Evolutionary conservation across 139 green algal genomes (phyloP), one percentile per base, ranked within the genome.

Genomic region (Micromonas pusilla): DNA sequence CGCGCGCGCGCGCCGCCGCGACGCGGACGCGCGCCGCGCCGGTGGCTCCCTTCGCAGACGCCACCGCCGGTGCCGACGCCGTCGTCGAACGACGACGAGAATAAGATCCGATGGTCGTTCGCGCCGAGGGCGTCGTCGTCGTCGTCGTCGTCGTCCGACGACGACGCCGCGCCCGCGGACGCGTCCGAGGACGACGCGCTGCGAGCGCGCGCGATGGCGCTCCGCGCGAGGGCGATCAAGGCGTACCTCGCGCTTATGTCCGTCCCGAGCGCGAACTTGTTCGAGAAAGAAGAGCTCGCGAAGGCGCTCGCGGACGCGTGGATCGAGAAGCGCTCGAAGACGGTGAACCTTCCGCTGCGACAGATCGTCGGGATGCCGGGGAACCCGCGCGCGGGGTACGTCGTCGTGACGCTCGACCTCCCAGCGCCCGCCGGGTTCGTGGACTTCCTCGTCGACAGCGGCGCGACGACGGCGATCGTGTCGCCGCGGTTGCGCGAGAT

Each of bases 391-490:
- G 68, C 68, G 3, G 68, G 68, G 9, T 75, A 75, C 38, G 37
- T 26, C 2, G 26, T 75, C 34, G 36, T 62, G 1, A 63, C 68
- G 19, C 68, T 75, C 37, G 38, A 75, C 9, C 19, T 75, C 2
- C 21, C 21, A 19, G 38, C 9, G 1, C 33, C 52, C 1, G 37
- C 31, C 36, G 68, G 38, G 37, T 63, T 75, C 23, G 52, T 38
- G 3, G 68, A 75, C 2, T 75, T 75, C 30, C 2, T 75, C 36
- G 62, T 75, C 68, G 68, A 75, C 37, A 75, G 26, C 37, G 68
- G 68, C 2, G 68, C 68, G 21, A 75, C 68, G 3, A 32, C 38
- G 19, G 68, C 68, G 68, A 21, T 75, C 19, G 25, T 75, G 20
- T 53, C 68, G 36, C 68, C 68, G 33, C n/a, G 62, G 68, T 1